Evolutionary conservation across 495 filamentous ascomycete genomes (phyloP), one percentile per base, ranked within the genome.

Genomic region (Chaetomidium leptoderma): DNA sequence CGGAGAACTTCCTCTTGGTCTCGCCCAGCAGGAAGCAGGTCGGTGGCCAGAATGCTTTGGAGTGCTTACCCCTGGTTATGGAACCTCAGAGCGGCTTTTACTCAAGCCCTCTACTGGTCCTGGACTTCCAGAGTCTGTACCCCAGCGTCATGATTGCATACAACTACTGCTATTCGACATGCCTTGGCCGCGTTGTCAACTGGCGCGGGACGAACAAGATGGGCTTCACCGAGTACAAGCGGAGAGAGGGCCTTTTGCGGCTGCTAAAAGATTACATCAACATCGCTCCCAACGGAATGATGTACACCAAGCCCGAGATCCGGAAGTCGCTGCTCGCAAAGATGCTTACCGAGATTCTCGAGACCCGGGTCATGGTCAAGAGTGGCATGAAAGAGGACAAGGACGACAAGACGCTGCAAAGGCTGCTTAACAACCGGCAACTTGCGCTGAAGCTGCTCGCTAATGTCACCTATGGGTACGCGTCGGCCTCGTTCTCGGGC

Each of bases 111-210:
- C 67, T 98, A 13, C 66, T 98, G 11, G 93, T 98, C 0, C 77
- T 98, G 11, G 93, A 98, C 72, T 98, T 98, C 61, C 95, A 97
- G 68, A 93, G 89, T 27, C 77, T 98, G 24, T 98, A 98, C 66
- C 93, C 93, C 3, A 96, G 91, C 66, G 85, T 97, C 46, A 97
- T 98, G 91, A 97, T 98, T 63, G 93, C 93, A 0, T 97, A 98
- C 73, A 98, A 98, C 68, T 96, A 97, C 72, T 98, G 93, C 75
- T 98, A 98, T 70, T 97, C 93, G 0, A 98, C 93, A 0, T 98
- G 90, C 61, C 81, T 98, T 8, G 93, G 93, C 3, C 83, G 93
- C 46, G 83, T 92, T 30, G 80, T 84, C 23, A 81, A 81, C 63
- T 96, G 92, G 93, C 82, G 90, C 26, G 91, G 91, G 16, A 84